Percentiles rank a stretch among this genome's conserved stretches.
These are phyloP conservation scores for Peterozyma toletana DNA, from an alignment of 805 yeast species.

Conservation along the genomic window DNA sequence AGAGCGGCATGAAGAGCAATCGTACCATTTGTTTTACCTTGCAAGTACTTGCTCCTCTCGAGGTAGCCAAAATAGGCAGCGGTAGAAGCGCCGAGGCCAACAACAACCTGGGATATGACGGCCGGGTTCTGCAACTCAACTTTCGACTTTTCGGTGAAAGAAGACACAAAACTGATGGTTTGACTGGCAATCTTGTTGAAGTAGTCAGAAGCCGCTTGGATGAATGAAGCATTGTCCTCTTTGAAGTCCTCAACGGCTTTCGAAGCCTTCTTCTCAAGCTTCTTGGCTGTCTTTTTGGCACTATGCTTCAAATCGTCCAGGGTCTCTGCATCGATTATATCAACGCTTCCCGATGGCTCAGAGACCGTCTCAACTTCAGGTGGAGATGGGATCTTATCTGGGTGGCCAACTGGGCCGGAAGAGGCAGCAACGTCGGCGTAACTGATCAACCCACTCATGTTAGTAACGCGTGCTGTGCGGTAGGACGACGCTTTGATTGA, in stretches of 20 bases:
- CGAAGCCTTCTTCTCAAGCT: constrained; percentile 22
- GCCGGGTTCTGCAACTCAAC: constrained; percentile 57
- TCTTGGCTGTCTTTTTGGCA: constrained; percentile 21
- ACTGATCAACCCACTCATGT: background rate
- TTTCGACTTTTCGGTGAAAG: constrained; percentile 15
- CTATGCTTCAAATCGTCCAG: constrained; percentile 16
- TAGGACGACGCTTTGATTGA: no score
- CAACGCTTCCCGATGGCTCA: constrained; percentile 9
- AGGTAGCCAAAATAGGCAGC: constrained; percentile 43
- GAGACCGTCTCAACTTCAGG: constrained; percentile 16
- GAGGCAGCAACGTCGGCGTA: constrained; percentile 37
- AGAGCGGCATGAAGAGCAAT: constrained; percentile 29
- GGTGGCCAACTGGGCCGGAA: constrained; percentile 27
- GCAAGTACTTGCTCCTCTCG: constrained; percentile 19
- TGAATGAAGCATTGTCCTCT: constrained; percentile 12
- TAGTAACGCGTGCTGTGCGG: no score
- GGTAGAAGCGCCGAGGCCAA: constrained; percentile 38
- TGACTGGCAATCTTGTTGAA: constrained; percentile 13
- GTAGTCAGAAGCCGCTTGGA: constrained; percentile 11
- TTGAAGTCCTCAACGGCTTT: constrained; percentile 4
- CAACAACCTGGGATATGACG: constrained; percentile 44
- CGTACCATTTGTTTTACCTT: constrained; percentile 5
- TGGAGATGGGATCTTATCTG: constrained; percentile 23
- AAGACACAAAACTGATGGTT: constrained; percentile 8
- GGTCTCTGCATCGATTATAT: constrained; percentile 4